Conservation (phyloP, 2,329 filamentous ascomycete genomes). For the Endoconidiophora laricicola region DNA sequence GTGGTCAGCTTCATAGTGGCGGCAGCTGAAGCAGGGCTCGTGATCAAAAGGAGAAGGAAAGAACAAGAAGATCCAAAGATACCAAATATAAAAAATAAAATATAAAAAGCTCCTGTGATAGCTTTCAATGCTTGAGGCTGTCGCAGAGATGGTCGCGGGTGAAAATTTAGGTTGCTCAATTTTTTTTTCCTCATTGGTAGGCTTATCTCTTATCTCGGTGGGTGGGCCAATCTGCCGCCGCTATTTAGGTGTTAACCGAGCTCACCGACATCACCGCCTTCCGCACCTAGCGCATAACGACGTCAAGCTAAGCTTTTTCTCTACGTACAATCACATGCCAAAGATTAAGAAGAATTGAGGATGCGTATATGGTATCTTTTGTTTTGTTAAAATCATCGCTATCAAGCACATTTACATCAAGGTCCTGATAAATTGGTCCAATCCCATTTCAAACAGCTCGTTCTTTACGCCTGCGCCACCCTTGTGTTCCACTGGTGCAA, state of each 20-base stretch:
- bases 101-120: neutral
- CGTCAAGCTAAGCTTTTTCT: neutral
- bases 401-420: constrained; percentile 31
- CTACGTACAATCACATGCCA: constrained; percentile 1
- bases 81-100: neutral
- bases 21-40: neutral
- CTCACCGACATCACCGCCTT: constrained; percentile 4
- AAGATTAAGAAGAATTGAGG: neutral
- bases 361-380: neutral
- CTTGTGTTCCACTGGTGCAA: constrained; percentile 52
- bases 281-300: neutral
- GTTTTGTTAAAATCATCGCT: constrained; percentile 2
- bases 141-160: constrained; percentile 9
- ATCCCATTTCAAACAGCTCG: constrained; percentile 51
- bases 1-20: constrained; percentile 61
- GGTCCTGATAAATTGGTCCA: constrained; percentile 63
- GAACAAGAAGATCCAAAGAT: neutral
- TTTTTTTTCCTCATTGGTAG: constrained; percentile 10
- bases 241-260: neutral
- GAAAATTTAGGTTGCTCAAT: constrained; percentile 6
- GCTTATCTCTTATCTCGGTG: constrained; percentile 10
- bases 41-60: neutral
- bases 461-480: constrained; percentile 53
- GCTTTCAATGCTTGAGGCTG: neutral
- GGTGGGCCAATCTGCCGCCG: neutral